These are phyloP conservation scores for Aschersonia sp. DNA, from an alignment of 2,329 filamentous ascomycete species.

Conservation along the genomic window DNA sequence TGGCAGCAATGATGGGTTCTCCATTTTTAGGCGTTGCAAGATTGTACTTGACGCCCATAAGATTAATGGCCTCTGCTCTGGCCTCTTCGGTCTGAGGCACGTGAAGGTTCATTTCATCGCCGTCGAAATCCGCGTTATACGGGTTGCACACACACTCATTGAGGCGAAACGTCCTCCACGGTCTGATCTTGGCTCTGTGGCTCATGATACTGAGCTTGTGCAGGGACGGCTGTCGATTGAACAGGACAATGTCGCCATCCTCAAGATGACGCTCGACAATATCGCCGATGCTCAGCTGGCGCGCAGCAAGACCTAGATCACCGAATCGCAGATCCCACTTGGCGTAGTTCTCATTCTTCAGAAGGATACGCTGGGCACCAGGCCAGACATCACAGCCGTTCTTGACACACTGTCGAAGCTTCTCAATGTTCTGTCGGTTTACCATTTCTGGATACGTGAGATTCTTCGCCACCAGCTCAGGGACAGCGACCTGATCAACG, in stretches of 20 bases:
- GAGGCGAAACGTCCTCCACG: conserved; percentile 88
- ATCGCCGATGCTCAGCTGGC: conserved; percentile 66
- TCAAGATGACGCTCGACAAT: conserved; percentile 88
- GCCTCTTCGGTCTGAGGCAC: conserved; percentile 97
- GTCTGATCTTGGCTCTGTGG: conserved; percentile 83
- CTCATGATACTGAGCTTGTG: conserved; percentile 98
- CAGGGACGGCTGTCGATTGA: conserved; percentile 93
- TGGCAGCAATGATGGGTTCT: conserved; percentile 96
- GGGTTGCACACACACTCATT: conserved; percentile 98
- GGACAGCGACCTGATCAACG: conserved; percentile 88
- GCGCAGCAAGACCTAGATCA: conserved; percentile 55
- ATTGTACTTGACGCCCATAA: conserved; percentile 98
- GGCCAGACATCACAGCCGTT: conserved; percentile 73
- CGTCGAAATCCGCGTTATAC: conserved; percentile 98
- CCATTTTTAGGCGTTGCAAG: conserved; percentile 92
- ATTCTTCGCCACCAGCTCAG: conserved; percentile 83
- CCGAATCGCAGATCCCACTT: conserved; percentile 60
- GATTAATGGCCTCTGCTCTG: conserved; percentile 79
- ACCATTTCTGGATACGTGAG: conserved; percentile 89
- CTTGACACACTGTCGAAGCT: conserved; percentile 56
- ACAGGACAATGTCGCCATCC: conserved; percentile 89
- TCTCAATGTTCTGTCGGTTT: conserved; percentile 71
- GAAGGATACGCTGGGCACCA: conserved; percentile 71
- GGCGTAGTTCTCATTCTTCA: conserved; percentile 54
- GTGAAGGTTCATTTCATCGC: conserved; percentile 98